Evolutionary conservation across 2,329 filamentous ascomycete species (phyloP).

Genomic region (Dactylellina parvicollis): DNA sequence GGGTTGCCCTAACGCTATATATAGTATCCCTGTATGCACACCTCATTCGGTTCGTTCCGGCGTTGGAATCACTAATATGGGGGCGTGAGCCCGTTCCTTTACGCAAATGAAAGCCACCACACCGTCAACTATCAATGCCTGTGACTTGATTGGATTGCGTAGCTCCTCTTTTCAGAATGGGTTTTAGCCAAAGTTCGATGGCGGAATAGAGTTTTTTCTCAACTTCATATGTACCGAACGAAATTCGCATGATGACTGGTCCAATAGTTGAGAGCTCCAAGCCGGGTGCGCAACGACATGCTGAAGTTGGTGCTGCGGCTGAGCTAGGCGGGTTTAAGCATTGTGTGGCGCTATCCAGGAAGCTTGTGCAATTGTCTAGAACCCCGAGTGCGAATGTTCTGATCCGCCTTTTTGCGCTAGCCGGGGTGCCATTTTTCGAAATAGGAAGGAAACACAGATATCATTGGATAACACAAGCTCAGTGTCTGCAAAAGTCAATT

Average conservation of each 20-base stretch:
- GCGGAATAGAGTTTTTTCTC: no score
- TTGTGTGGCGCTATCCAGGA: background rate
- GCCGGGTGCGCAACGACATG: conserved; percentile 13
- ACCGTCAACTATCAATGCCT: no score
- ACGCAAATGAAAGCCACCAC: no score
- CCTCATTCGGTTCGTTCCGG: no score
- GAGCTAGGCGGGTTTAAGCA: conserved; percentile 13
- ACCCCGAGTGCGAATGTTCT: background rate
- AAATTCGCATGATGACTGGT: background rate
- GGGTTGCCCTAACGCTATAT: no score
- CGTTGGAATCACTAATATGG: no score
- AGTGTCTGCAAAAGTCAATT: background rate
- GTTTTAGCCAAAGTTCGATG: no score
- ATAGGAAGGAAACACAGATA: conserved; percentile 2
- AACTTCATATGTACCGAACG: no score
- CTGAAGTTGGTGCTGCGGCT: conserved; percentile 31
- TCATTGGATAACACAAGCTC: background rate
- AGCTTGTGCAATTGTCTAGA: background rate
- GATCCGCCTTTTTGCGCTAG: background rate
- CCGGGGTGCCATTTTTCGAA: background rate
- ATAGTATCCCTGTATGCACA: no score
- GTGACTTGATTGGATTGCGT: no score
- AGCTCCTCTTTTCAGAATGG: no score
- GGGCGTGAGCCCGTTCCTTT: no score
- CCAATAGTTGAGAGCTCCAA: conserved; percentile 8